Conservation (phyloP, 139 green algal species). For the Diplosphaera chodatii region DNA sequence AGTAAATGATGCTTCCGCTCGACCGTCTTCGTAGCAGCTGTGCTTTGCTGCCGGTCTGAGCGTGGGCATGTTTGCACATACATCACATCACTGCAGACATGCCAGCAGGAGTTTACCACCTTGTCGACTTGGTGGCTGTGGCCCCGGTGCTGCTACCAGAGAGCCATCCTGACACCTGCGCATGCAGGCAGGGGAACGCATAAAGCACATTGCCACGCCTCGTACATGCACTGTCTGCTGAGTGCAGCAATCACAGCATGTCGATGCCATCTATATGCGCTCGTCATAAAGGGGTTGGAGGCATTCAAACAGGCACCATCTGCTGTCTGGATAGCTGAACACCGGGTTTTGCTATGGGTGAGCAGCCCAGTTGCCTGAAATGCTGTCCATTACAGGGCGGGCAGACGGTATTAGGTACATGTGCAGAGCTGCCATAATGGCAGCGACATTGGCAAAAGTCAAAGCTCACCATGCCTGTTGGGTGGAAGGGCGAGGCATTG, state of each 20-base stretch:
- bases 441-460: no score
- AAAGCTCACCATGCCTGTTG: no score
- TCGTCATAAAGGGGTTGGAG: not conserved
- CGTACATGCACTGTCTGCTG: no score
- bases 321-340: constrained; percentile 12
- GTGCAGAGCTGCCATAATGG: no score
- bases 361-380: constrained; percentile 12
- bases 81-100: not conserved
- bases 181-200: no score
- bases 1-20: constrained; percentile 21
- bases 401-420: not conserved
- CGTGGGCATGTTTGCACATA: not conserved
- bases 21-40: constrained; percentile 33
- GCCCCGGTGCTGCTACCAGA: no score
- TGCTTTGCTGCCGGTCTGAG: not conserved
- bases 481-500: no score
- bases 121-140: no score
- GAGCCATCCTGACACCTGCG: no score
- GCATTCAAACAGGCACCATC: not conserved
- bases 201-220: no score
- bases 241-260: not conserved
- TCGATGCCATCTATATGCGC: not conserved
- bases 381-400: not conserved
- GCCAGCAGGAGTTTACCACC: no score
- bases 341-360: not conserved